Evolutionary conservation across 2,329 filamentous ascomycete genomes (phyloP), one percentile per base, ranked within the genome.

Genomic region (Chaetothyriales sp.): DNA sequence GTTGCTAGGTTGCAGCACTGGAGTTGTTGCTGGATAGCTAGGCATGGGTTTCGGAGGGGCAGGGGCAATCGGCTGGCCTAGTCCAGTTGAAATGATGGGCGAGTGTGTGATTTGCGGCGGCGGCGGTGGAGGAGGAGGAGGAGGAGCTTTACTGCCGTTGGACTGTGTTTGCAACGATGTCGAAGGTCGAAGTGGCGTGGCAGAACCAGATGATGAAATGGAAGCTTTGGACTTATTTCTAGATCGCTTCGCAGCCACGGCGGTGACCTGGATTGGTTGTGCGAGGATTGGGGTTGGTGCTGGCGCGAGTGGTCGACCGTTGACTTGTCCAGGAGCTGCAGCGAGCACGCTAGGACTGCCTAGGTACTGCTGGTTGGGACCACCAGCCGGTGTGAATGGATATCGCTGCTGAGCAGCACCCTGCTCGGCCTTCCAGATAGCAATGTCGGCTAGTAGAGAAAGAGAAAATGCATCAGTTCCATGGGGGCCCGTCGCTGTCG

Each of bases 1-100:
- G 28, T 48, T 25, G 19, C 19, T 25, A 8, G 28, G 18, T 8
- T 48, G 46, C 10, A n/a, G 28, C n/a, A 49, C 15, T 6, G 44
- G 18, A 28, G 44, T n/a, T 46, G 44, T 20, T 28, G 18, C 19
- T 46, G 44, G 10, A 19, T 10, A 20, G 19, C 10, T 28, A 18
- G 49, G 15, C n/a, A 28, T 5, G 2, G 45, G 13, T 43, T 47
- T 43, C 1, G 54, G 53, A 28, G 55, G 56, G 18, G 55, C 56
- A 15, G 56, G 56, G 5, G 56, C 56, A 40, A 58, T 55, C 18
- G 50, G 46, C 44, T 56, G 56, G 19, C 56, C 56, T 29, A 43
- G 56, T 18, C 53, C 54, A 29, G 49, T 51, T 6, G 51, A 48
- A 19, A 51, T n/a, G 20, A 51, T 44, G 15, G 43, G 52, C 19